Conservation (phyloP, 2,329 filamentous ascomycete species). For the Sporothrix protearum region DNA sequence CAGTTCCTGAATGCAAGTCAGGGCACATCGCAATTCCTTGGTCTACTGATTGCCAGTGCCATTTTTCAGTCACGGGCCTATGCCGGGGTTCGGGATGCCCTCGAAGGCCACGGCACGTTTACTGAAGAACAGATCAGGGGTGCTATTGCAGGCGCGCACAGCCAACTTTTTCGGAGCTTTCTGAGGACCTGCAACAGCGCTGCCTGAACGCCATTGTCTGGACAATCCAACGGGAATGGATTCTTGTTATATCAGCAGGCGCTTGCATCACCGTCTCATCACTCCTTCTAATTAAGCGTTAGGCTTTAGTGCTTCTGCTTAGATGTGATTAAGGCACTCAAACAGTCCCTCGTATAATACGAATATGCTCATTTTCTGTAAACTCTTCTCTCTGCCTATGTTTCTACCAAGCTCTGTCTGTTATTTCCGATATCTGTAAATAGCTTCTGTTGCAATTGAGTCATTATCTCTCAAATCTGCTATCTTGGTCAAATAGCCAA, state of each 20-base stretch:
- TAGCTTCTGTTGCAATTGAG: too few relatives aligned
- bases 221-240: slow-evolving; percentile 23
- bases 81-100: slow-evolving; percentile 11
- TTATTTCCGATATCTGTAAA: too few relatives aligned
- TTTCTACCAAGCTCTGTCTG: too few relatives aligned
- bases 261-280: slow-evolving; percentile 15
- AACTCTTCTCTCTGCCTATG: too few relatives aligned
- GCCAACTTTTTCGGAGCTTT: background rate
- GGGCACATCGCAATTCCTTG: slow-evolving; percentile 28
- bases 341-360: too few relatives aligned
- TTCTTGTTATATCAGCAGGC: slow-evolving; percentile 23
- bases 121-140: slow-evolving; percentile 18
- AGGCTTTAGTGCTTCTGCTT: too few relatives aligned
- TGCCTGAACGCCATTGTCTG: slow-evolving; percentile 23
- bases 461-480: too few relatives aligned
- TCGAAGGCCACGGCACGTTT: slow-evolving; percentile 16
- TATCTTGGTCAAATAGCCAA: too few relatives aligned
- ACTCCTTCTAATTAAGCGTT: slow-evolving; percentile 35
- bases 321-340: too few relatives aligned
- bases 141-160: slow-evolving; percentile 25
- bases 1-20: slow-evolving; percentile 38
- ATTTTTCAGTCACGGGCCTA: slow-evolving; percentile 27
- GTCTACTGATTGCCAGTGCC: slow-evolving; percentile 27
- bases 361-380: too few relatives aligned
- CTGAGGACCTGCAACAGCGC: background rate